Percentiles rank a stretch among this genome's conserved stretches.
These are phyloP conservation scores for Boletus austroedulis DNA, from an alignment of 1,284 basidiomycete genomes.

Conservation along the genomic window DNA sequence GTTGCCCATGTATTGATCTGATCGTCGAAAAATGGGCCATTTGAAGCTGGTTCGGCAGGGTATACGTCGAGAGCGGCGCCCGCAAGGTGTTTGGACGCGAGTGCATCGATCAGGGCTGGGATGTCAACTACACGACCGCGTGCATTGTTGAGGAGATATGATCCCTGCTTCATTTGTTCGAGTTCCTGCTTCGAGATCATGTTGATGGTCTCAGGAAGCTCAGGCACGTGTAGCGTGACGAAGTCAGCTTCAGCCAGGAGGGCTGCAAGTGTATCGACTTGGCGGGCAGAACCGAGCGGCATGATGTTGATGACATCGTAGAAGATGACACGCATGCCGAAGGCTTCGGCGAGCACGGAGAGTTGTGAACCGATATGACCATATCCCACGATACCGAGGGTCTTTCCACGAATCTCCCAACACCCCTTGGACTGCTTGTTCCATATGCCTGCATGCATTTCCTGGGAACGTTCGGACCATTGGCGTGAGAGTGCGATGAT, in stretches of 20 bases:
- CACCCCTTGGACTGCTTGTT: constrained; percentile 99
- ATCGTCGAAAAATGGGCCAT: constrained; percentile 86
- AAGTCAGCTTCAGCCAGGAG: constrained; percentile 87
- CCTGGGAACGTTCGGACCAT: constrained; percentile 84
- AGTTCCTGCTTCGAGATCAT: constrained; percentile 85
- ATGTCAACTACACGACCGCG: constrained; percentile 96
- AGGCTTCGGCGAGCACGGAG: constrained; percentile 94
- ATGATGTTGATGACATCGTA: constrained; percentile 96
- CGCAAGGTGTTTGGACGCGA: constrained; percentile 84
- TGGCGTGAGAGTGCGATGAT: constrained; percentile 94
- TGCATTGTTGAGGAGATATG: constrained; percentile 98
- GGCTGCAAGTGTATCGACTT: constrained; percentile 79
- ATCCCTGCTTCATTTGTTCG: constrained; percentile 89
- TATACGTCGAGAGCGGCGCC: constrained; percentile 96
- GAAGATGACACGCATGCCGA: constrained; percentile 96
- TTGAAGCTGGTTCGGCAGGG: constrained; percentile 89
- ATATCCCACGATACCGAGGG: constrained; percentile 96
- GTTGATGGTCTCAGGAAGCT: constrained; percentile 92
- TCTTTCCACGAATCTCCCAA: constrained; percentile 98
- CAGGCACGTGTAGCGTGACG: constrained; percentile 95
- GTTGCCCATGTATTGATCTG: constrained; percentile 80
- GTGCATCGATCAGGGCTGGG: constrained; percentile 79
- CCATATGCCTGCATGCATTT: constrained; percentile 91
- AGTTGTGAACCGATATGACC: constrained; percentile 99
- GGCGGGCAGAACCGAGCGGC: constrained; percentile 93